Evolutionary conservation across 495 filamentous ascomycete species (phyloP), one percentile per base, ranked within the genome.

Genomic region (Usnea hakonensis): DNA sequence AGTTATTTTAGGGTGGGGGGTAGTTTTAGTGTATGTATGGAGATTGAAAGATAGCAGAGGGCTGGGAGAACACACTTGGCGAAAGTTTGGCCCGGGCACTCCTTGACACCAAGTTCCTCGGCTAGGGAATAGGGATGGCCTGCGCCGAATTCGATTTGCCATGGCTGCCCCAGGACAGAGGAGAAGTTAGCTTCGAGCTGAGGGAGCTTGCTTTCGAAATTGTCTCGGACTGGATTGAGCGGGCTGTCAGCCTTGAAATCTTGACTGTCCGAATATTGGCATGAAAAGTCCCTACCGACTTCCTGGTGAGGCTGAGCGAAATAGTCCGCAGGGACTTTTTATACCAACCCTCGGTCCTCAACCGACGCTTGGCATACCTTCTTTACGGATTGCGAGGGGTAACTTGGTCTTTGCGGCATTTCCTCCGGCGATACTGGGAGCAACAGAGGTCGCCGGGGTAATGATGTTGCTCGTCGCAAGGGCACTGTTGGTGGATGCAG

Each of bases 311-410:
- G n/a, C n/a, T n/a, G n/a, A n/a, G n/a, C n/a, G n/a, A n/a, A n/a
- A n/a, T n/a, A n/a, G n/a, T n/a, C n/a, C n/a, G n/a, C n/a, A n/a
- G n/a, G n/a, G n/a, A n/a, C n/a, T n/a, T n/a, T n/a, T n/a, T n/a
- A n/a, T n/a, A n/a, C n/a, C n/a, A n/a, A n/a, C n/a, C n/a, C n/a
- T n/a, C n/a, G n/a, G n/a, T n/a, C n/a, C n/a, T n/a, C n/a, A n/a
- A n/a, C n/a, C n/a, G 14, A 38, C 5, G 19, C 4, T 3, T 9
- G 44, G 65, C 74, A 65, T 64, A 81, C 79, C 66, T 66, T 79
- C 82, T 68, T 80, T 82, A 65, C 79, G 78, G 33, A 78, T 62
- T 30, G 76, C 79, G 59, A 83, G 77, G n/a, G 80, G 74, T 11
- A 83, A 71, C 67, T 81, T 82, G 1, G 58, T n/a, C 30, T 53